These are phyloP conservation scores for Gentiana dahurica DNA, from an alignment of 257 asterid genomes.

Conservation along the genomic window DNA sequence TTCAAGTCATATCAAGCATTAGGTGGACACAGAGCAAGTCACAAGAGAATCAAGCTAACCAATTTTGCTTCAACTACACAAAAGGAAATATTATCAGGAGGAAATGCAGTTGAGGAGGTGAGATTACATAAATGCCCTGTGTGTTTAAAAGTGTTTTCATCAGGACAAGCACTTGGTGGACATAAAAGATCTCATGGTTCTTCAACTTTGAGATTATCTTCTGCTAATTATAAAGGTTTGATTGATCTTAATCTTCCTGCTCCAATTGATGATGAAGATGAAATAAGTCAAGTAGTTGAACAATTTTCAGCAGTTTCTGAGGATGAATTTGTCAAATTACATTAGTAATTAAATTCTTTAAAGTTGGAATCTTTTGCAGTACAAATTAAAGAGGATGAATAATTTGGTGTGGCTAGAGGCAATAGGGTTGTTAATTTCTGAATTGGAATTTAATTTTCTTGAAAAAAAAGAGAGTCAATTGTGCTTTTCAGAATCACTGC, in stretches of 20 bases:
- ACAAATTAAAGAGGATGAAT: background rate
- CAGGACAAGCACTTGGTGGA: slow-evolving; percentile 94
- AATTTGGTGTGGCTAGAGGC: no score
- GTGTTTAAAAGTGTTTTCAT: slow-evolving; percentile 61
- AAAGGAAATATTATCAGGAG: slow-evolving; percentile 2
- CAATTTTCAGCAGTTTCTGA: slow-evolving; percentile 52
- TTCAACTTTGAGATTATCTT: slow-evolving; percentile 9
- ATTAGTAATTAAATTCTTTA: slow-evolving; percentile 10
- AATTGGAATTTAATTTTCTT: no score
- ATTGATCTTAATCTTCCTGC: slow-evolving; percentile 91
- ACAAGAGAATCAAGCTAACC: slow-evolving; percentile 43
- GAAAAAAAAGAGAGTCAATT: no score
- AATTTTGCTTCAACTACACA: background rate
- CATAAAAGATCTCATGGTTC: slow-evolving; percentile 76
- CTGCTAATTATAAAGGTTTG: slow-evolving; percentile 24
- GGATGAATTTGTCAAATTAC: slow-evolving; percentile 22
- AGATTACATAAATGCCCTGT: slow-evolving; percentile 67
- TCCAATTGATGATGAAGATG: slow-evolving; percentile 51
- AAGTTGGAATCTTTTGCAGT: background rate
- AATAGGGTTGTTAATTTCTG: no score
- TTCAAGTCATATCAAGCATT: slow-evolving; percentile 84
- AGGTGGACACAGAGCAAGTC: slow-evolving; percentile 95
- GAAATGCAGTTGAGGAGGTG: slow-evolving; percentile 22
- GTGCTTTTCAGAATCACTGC: no score
- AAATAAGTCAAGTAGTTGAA: slow-evolving; percentile 31